These are phyloP conservation scores for Zygosaccharomyces bisporus DNA, from an alignment of 805 yeast genomes.

Conservation along the genomic window DNA sequence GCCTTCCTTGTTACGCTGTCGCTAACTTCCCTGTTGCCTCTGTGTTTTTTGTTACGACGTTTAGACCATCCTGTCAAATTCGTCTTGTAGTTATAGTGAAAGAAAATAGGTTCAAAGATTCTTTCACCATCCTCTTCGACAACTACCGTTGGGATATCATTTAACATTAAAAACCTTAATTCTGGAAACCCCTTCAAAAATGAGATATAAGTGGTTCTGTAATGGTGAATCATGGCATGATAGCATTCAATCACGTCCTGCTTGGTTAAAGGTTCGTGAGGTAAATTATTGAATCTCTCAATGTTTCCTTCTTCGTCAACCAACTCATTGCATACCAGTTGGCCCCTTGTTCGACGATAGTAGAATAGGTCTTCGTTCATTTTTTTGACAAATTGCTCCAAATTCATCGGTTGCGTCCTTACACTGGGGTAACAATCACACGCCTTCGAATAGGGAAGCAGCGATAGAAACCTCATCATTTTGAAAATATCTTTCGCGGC, in stretches of 20 bases:
- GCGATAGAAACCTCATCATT: constrained; percentile 35
- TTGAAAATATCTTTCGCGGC: constrained; percentile 38
- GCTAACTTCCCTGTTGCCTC: constrained; percentile 13
- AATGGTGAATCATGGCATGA: constrained; percentile 39
- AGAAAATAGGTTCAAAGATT: constrained; percentile 38
- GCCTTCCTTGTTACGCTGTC: constrained; percentile 25
- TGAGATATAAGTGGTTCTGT: constrained; percentile 36
- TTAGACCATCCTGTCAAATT: constrained; percentile 35
- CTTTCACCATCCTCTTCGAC: constrained; percentile 29
- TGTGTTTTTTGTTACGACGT: constrained; percentile 12
- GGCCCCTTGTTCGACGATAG: constrained; percentile 27
- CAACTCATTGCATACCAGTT: constrained; percentile 19
- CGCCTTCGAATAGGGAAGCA: constrained; percentile 43
- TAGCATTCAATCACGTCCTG: constrained; percentile 36
- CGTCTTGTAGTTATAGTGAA: constrained; percentile 32
- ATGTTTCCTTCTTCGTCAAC: constrained; percentile 13
- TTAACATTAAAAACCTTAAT: constrained; percentile 38
- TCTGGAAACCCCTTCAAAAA: constrained; percentile 35
- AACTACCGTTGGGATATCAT: constrained; percentile 39
- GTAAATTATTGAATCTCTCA: constrained; percentile 18
- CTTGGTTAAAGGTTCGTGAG: constrained; percentile 32
- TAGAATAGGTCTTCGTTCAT: constrained; percentile 27
- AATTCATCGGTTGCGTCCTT: constrained; percentile 40
- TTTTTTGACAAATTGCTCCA: constrained; percentile 29
- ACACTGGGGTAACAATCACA: constrained; percentile 43